These are phyloP conservation scores for Trichoderma orchidacearum DNA, from an alignment of 495 filamentous ascomycete genomes.

Conservation along the genomic window DNA sequence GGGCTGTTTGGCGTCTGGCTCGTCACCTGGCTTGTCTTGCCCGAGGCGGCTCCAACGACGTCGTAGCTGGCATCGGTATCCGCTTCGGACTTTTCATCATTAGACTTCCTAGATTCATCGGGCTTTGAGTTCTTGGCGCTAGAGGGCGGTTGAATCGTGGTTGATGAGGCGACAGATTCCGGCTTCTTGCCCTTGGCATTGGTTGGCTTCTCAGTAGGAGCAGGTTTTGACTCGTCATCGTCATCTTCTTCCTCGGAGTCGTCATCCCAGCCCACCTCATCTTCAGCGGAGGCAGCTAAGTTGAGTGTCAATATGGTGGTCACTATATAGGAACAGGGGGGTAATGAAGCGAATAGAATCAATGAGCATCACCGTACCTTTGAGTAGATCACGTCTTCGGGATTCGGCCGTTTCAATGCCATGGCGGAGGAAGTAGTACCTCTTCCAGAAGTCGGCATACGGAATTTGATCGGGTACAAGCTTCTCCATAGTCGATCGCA, in stretches of 20 bases:
- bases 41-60: slow-evolving; percentile 61
- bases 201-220: slow-evolving; percentile 13
- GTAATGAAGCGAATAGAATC: not conserved
- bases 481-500: slow-evolving; percentile 87
- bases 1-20: slow-evolving; percentile 57
- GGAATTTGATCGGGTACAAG: slow-evolving; percentile 81
- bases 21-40: slow-evolving; percentile 60
- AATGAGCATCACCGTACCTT: slow-evolving; percentile 44
- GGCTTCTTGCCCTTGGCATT: slow-evolving; percentile 15
- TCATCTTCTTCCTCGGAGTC: slow-evolving; percentile 21
- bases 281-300: slow-evolving; percentile 46
- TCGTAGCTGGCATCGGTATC: slow-evolving; percentile 93
- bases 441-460: slow-evolving; percentile 82
- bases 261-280: slow-evolving; percentile 78
- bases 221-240: not conserved
- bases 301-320: slow-evolving; percentile 11
- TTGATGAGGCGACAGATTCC: slow-evolving; percentile 34
- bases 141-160: slow-evolving; percentile 32
- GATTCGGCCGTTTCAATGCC: slow-evolving; percentile 94
- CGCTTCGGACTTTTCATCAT: slow-evolving; percentile 71
- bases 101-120: slow-evolving; percentile 58
- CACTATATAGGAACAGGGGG: slow-evolving; percentile 3
- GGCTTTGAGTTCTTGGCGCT: slow-evolving; percentile 34
- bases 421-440: slow-evolving; percentile 91
- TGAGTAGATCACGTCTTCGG: slow-evolving; percentile 76